Conservation (phyloP, 1,139 yeast species). For the Hyphopichia khmerensis region DNA sequence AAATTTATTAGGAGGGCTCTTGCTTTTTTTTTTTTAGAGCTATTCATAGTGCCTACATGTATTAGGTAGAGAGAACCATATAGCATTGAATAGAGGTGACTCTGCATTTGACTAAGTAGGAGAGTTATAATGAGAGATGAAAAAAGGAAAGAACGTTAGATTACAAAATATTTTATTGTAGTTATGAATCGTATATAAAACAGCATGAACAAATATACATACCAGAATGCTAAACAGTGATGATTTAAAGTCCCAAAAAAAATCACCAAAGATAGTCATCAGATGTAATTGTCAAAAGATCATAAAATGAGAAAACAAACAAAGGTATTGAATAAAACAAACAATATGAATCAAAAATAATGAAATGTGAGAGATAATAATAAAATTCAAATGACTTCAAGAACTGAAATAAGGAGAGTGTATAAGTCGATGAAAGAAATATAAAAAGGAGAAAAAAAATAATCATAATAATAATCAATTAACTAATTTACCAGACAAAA, state of each 20-base stretch:
- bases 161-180: too few relatives aligned
- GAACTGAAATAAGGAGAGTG: neutral
- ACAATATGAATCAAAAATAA: neutral
- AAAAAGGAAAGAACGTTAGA: too few relatives aligned
- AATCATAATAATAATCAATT: neutral
- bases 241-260: slow-evolving; percentile 1
- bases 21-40: too few relatives aligned
- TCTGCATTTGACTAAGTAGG: too few relatives aligned
- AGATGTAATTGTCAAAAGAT: neutral
- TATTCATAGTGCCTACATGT: too few relatives aligned
- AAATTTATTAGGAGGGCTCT: too few relatives aligned
- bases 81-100: too few relatives aligned
- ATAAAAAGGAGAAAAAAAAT: too few relatives aligned
- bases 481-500: slow-evolving; percentile 8
- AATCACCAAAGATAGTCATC: neutral
- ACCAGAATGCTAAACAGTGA: neutral
- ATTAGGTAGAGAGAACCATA: too few relatives aligned
- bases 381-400: neutral
- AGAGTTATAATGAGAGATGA: too few relatives aligned
- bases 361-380: neutral
- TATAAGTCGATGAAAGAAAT: too few relatives aligned
- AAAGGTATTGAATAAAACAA: neutral
- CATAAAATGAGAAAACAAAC: neutral
- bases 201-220: neutral
- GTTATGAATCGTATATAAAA: neutral